Evolutionary conservation across 2,329 filamentous ascomycete species (phyloP).

Genomic region (Claviceps monticola): DNA sequence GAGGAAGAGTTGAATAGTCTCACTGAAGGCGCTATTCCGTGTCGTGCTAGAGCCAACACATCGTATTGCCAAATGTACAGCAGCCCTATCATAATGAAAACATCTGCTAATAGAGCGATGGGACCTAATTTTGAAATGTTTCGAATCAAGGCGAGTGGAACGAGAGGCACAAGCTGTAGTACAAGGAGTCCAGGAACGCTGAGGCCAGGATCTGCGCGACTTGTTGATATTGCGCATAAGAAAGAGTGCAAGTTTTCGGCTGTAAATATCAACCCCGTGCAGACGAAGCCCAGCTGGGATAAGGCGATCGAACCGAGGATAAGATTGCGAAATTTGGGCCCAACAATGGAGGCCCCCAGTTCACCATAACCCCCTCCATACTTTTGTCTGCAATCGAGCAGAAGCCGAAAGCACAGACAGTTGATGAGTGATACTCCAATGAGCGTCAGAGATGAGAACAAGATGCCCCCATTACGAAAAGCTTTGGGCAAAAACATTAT

Average conservation of each 20-base stretch:
- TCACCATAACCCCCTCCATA: constrained; percentile 64
- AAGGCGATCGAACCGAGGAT: constrained; percentile 58
- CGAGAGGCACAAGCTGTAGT: constrained; percentile 48
- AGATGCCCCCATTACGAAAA: constrained; percentile 63
- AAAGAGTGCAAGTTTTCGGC: constrained; percentile 62
- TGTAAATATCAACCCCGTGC: constrained; percentile 63
- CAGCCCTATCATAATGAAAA: constrained; percentile 58
- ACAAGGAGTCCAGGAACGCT: constrained; percentile 44
- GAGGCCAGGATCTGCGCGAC: constrained; percentile 36
- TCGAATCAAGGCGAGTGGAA: constrained; percentile 55
- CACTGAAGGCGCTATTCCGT: constrained; percentile 48
- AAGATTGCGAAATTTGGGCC: constrained; percentile 46
- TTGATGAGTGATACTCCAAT: constrained; percentile 51
- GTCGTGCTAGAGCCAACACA: constrained; percentile 37
- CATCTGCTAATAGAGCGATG: constrained; percentile 54
- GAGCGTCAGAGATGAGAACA: constrained; percentile 59
- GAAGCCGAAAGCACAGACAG: constrained; percentile 56
- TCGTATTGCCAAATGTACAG: constrained; percentile 64
- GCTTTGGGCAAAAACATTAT: constrained; percentile 75
- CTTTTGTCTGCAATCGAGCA: constrained; percentile 50
- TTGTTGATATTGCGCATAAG: constrained; percentile 43
- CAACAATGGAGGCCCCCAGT: constrained; percentile 52
- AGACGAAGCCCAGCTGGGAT: constrained; percentile 67
- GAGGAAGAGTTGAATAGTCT: constrained; percentile 53
- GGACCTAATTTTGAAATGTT: constrained; percentile 64